Conservation (phyloP, 257 asterid genomes). For the Thymus mandschuricus region DNA sequence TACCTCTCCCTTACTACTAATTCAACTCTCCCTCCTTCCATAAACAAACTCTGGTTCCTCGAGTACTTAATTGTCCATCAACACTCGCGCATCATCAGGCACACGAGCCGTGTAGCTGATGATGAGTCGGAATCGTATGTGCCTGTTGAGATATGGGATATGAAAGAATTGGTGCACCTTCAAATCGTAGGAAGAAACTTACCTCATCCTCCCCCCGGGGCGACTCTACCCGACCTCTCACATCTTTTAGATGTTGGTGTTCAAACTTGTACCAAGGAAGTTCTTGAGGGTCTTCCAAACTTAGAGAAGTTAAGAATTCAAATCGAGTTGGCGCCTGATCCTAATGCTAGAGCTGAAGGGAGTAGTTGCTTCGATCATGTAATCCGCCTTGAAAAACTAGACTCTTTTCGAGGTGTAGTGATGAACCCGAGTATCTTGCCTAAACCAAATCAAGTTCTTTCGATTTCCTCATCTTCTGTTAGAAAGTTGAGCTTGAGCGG, state of each 20-base stretch:
- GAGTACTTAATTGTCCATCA: neutral
- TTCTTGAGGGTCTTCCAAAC: neutral
- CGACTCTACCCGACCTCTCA: neutral
- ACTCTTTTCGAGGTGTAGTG: neutral
- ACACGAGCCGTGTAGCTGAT: neutral
- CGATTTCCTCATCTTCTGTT: neutral
- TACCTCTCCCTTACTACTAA: neutral
- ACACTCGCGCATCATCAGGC: neutral
- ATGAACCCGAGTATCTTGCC: neutral
- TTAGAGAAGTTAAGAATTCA: neutral
- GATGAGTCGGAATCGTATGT: neutral
- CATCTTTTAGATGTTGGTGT: neutral
- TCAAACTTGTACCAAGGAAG: neutral
- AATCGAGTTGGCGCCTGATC: neutral
- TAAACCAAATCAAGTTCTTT: neutral
- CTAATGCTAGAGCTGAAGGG: too few relatives aligned
- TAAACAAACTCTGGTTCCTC: neutral
- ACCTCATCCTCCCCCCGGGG: neutral
- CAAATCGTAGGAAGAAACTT: slow-evolving; percentile 1
- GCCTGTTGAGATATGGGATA: neutral
- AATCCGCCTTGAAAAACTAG: neutral
- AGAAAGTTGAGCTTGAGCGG: neutral
- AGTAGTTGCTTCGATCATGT: neutral
- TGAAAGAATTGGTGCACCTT: neutral
- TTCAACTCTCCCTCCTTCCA: slow-evolving; percentile 1